Evolutionary conservation across 805 yeast species (phyloP), one percentile per base, ranked within the genome.

Genomic region (Wickerhamiella australiensis): DNA sequence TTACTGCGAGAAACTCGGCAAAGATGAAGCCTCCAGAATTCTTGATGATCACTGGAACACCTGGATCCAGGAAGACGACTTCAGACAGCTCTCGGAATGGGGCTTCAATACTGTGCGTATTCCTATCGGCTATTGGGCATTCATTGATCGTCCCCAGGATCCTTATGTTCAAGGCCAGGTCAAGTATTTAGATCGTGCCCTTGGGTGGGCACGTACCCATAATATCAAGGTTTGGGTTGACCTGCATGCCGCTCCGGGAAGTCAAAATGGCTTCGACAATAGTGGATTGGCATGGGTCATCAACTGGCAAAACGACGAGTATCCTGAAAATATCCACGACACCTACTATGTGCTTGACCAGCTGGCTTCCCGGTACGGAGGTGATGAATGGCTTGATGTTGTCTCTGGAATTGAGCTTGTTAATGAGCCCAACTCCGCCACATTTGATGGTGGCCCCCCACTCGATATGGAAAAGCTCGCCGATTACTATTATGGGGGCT

Each of bases 81-180:
- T 87, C 59, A 55, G 65, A 40, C 60, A 68, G 47, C 85, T 87
- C 49, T 71, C 33, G 3, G 42, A 25, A 12, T 48, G 50, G 50
- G 50, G 50, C 3, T 41, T 87, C 54, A 87, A 86, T 65, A 70
- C 80, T 56, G 95, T 85, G 20, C 76, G 96, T 60, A 81, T 87
- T 53, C 95, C 96, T 40, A 76, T 87, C 50, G 95, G 95, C 13
- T 87, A 87, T 67, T 87, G 96, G 96, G 95, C 95, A 6, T 85
- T 83, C 63, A 62, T 70, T 46, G 59, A 65, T 9, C 65, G 75
- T 42, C 74, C 70, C 18, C 69, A 68, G 48, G 96, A 86, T 62
- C 95, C 96, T 2, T 87, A 84, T 59, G 90, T 85, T 29, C 76
- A 73, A 58, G 95, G 96, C 33, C 94, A 83, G 65, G 76, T 68